These are phyloP conservation scores for Lojkania enalia DNA, from an alignment of 2,329 filamentous ascomycete species.

Conservation along the genomic window DNA sequence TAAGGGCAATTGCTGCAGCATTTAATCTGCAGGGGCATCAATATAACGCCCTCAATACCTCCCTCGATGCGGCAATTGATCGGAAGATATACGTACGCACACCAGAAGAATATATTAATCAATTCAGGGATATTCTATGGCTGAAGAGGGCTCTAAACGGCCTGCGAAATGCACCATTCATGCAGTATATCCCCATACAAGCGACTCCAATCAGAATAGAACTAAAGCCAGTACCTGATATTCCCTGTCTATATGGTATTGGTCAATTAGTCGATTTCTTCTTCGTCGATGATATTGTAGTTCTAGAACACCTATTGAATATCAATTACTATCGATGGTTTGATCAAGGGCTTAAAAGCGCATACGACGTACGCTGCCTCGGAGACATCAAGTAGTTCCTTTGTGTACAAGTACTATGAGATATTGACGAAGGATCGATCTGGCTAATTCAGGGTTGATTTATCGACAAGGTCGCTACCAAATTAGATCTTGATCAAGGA, in stretches of 20 bases:
- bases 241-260: slow-evolving; percentile 14
- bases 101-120: slow-evolving; percentile 18
- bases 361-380: slow-evolving; percentile 5
- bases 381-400: slow-evolving; percentile 13
- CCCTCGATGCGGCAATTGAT: slow-evolving; percentile 21
- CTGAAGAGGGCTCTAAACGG: slow-evolving; percentile 26
- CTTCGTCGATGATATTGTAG: slow-evolving; percentile 17
- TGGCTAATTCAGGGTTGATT: slow-evolving; percentile 17
- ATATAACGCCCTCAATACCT: slow-evolving; percentile 26
- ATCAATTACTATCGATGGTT: slow-evolving; percentile 2
- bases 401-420: slow-evolving; percentile 11
- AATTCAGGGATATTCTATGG: slow-evolving; percentile 9
- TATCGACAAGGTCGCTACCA: slow-evolving; percentile 18
- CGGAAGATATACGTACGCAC: slow-evolving; percentile 13
- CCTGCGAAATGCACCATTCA: slow-evolving; percentile 20
- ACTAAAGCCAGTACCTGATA: slow-evolving; percentile 11
- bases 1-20: slow-evolving; percentile 24
- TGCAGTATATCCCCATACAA: slow-evolving; percentile 22
- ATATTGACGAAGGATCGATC: slow-evolving; percentile 3
- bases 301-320: slow-evolving; percentile 2
- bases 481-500: slow-evolving; percentile 4
- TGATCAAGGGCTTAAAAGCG: background rate
- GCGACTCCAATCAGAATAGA: slow-evolving; percentile 16
- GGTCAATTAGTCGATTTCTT: slow-evolving; percentile 15
- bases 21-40: slow-evolving; percentile 22